These are phyloP conservation scores for Saccharomyces eubayanus DNA, from an alignment of 805 yeast genomes.

Conservation along the genomic window DNA sequence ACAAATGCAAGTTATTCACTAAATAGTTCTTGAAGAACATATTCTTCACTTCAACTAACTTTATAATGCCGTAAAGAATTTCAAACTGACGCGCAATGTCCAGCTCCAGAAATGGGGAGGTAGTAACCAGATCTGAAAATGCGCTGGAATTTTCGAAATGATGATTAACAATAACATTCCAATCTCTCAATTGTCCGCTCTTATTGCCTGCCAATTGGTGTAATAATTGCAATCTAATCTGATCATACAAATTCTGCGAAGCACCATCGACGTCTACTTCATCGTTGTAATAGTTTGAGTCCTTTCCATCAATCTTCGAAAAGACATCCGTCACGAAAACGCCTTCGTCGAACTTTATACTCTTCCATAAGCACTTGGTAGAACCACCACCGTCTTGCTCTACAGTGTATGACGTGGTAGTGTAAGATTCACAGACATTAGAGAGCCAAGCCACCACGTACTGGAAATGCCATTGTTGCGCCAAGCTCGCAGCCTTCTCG, in stretches of 20 bases:
- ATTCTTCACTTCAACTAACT: constrained; percentile 25
- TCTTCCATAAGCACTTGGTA: constrained; percentile 22
- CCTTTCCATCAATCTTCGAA: constrained; percentile 2
- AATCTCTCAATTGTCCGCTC: constrained; percentile 15
- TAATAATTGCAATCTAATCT: constrained; percentile 16
- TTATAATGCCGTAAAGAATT: constrained; percentile 20
- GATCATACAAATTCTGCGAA: constrained; percentile 10
- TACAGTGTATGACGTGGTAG: constrained; percentile 5
- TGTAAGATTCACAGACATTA: constrained; percentile 26
- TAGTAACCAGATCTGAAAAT: constrained; percentile 4
- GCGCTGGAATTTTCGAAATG: constrained; percentile 8
- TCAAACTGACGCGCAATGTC: constrained; percentile 16
- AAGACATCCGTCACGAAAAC: constrained; percentile 18
- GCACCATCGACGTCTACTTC: constrained; percentile 5
- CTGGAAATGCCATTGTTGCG: constrained; percentile 26
- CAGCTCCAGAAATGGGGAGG: constrained; percentile 9
- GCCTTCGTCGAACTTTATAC: constrained; percentile 26
- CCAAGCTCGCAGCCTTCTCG: constrained; percentile 8
- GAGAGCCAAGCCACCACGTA: constrained; percentile 29
- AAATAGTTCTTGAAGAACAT: constrained; percentile 25
- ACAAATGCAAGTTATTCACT: constrained; percentile 20
- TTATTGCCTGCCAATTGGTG: constrained; percentile 21
- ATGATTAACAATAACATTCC: constrained; percentile 22
- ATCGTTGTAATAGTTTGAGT: constrained; percentile 4
- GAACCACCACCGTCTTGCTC: neutral